Evolutionary conservation across 257 asterid genomes (phyloP).

Genomic region (Fraxinus excelsior): DNA sequence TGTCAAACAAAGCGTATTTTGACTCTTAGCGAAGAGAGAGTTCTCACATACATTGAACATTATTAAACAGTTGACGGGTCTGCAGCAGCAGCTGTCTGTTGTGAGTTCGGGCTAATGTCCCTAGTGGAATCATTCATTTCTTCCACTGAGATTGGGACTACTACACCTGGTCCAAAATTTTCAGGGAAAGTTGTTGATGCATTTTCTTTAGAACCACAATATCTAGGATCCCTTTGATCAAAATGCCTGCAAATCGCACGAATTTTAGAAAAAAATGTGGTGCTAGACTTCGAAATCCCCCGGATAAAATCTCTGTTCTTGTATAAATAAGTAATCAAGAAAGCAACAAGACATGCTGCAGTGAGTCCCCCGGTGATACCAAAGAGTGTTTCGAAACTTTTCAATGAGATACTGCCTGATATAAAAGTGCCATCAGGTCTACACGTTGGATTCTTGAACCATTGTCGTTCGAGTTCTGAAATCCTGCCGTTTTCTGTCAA

Average conservation of each 20-base stretch:
- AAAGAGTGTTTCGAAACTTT: conserved; percentile 32
- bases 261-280: conserved; percentile 30
- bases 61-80: not conserved
- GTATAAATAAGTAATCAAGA: conserved; percentile 30
- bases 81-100: not conserved
- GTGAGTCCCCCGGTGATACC: conserved; percentile 34
- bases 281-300: conserved; percentile 26
- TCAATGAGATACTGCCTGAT: not conserved
- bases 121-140: conserved; percentile 5
- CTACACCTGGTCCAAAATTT: not conserved
- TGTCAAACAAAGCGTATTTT: not conserved
- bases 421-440: not conserved
- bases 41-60: not conserved
- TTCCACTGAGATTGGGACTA: conserved; percentile 17
- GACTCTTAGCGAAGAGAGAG: not conserved
- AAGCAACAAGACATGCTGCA: conserved; percentile 24
- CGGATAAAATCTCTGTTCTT: conserved; percentile 31
- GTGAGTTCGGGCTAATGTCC: not conserved
- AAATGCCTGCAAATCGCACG: conserved; percentile 34
- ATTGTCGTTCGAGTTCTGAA: conserved; percentile 12
- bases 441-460: conserved; percentile 14
- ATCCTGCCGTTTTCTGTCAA: conserved; percentile 26
- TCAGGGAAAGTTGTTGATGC: not conserved
- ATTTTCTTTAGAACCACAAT: conserved; percentile 11
- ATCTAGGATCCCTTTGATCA: conserved; percentile 32